Conservation (phyloP, 805 yeast genomes). For the Wickerhamiella brachini region DNA sequence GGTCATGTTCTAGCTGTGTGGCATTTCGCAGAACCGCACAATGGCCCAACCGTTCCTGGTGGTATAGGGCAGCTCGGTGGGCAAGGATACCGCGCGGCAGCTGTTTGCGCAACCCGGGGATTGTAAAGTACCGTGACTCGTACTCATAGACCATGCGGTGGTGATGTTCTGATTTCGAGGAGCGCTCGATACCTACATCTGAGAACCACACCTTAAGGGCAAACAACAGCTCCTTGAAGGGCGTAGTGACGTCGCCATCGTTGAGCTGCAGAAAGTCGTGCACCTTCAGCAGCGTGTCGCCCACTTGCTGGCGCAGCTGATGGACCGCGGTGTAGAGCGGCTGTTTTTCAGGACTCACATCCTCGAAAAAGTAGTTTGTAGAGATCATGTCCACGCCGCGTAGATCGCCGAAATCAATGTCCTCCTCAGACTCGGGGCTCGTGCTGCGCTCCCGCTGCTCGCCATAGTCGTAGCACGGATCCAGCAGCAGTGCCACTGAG, state of each 20-base stretch:
- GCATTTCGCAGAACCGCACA: slow-evolving; percentile 64
- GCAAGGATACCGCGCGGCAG: slow-evolving; percentile 70
- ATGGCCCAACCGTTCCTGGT: slow-evolving; percentile 55
- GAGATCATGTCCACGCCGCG: slow-evolving; percentile 32
- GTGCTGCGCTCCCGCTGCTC: slow-evolving; percentile 9
- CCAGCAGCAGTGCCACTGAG: slow-evolving; percentile 60
- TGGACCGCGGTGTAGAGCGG: slow-evolving; percentile 41
- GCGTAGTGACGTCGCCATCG: slow-evolving; percentile 48
- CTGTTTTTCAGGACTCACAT: slow-evolving; percentile 26
- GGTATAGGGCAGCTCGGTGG: slow-evolving; percentile 57
- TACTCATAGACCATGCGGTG: slow-evolving; percentile 41
- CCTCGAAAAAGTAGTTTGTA: slow-evolving; percentile 52
- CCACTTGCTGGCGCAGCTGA: slow-evolving; percentile 43
- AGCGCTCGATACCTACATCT: slow-evolving; percentile 63
- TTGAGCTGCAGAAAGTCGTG: slow-evolving; percentile 26
- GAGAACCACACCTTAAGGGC: slow-evolving; percentile 64
- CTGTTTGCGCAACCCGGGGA: slow-evolving; percentile 51
- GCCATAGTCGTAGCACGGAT: slow-evolving; percentile 30
- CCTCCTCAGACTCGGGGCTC: not conserved
- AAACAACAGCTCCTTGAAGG: slow-evolving; percentile 44
- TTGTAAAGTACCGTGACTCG: slow-evolving; percentile 44
- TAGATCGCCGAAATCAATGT: not conserved
- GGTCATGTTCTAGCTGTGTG: slow-evolving; percentile 44
- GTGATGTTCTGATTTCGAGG: slow-evolving; percentile 42
- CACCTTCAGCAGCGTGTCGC: slow-evolving; percentile 38